These are phyloP conservation scores for Penicillium sp. DNA, from an alignment of 2,329 filamentous ascomycete species.

Conservation along the genomic window DNA sequence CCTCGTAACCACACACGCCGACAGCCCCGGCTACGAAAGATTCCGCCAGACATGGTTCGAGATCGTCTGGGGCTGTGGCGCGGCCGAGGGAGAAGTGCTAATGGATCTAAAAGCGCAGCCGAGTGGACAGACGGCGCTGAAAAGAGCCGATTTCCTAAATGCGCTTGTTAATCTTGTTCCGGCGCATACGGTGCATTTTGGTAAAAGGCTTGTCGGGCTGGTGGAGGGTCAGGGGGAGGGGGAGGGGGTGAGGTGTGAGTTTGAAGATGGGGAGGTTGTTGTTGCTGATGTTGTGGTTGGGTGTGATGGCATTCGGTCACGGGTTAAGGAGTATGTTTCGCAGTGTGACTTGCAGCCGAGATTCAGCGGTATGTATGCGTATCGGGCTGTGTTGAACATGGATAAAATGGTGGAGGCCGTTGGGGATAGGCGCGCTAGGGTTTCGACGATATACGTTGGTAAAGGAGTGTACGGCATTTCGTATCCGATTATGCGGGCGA, in stretches of 20 bases:
- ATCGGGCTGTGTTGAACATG: constrained; percentile 39
- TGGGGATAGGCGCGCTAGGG: constrained; percentile 33
- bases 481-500: constrained; percentile 36
- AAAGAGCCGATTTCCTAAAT: constrained; percentile 37
- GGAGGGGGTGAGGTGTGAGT: constrained; percentile 22
- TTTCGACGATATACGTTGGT: constrained; percentile 35
- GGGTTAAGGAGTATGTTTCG: constrained; percentile 31
- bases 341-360: constrained; percentile 18
- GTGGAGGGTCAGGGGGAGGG: background rate
- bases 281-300: constrained; percentile 37
- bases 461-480: constrained; percentile 34
- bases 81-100: constrained; percentile 25
- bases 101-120: constrained; percentile 34
- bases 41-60: constrained; percentile 38
- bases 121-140: constrained; percentile 35
- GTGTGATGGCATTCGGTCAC: constrained; percentile 39
- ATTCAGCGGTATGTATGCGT: constrained; percentile 39
- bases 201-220: constrained; percentile 29
- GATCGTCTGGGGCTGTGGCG: constrained; percentile 29
- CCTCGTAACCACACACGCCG: constrained; percentile 36
- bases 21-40: constrained; percentile 33
- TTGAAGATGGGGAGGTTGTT: constrained; percentile 34
- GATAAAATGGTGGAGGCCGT: constrained; percentile 34
- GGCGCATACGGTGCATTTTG: constrained; percentile 31
- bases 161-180: constrained; percentile 36